Base-by-base conservation (phyloP, 2,329 filamentous ascomycete species). In the Purpureocillium lavendulum region DNA sequence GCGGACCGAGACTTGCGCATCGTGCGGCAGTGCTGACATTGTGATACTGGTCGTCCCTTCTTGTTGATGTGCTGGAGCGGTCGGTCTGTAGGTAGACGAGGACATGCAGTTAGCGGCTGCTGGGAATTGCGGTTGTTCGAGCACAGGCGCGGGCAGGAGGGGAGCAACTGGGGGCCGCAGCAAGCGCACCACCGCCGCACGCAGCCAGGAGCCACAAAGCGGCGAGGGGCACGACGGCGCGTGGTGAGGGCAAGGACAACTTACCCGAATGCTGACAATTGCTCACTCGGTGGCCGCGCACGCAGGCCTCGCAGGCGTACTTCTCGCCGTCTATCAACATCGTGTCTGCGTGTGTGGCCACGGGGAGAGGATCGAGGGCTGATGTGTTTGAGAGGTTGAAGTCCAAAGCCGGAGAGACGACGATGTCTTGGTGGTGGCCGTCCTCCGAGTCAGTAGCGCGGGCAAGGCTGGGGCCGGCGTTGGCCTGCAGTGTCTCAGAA, bases 261-360 rank as follows among this genome's bases (percentile, higher is more conserved):
- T 72, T 79, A 95, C 89, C 88, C 63, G 80, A 77, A 66, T 98
- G 92, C 64, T 90, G 87, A 73, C 92, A 98, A 62, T 92, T 95
- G 82, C 89, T 97, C 61, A 98, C 92, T 61, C 92, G 87, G 71
- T 98, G 92, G 60, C 92, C 92, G 66, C 92, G 85, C 62, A 98
- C 88, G 70, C 92, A 98, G 69, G 89, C 89, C 70, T 94, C 87
- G 74, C 90, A 97, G 67, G 90, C 90, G 72, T 80, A 97, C 73
- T 97, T 97, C 72, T 95, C 87, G 65, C 90, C 90, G 74, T 95
- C 82, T 64, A 89, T 85, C 62, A 89, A 74, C 85, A 89, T 89
- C 45, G 55, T 65, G 55, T 36, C 10, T 26, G 33, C 15, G n/a
- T 18, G 21, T n/a, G 35, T 37, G 35, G 33, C 28, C 18, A 33